phyloP scores from a whole-genome alignment of 164 flowering plant genomes.

The Vitis vinifera region ASM3070453v1 NC_081818.1:766501-767000 shows the following conservation, averaged over 20 bases:
- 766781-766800: slow-evolving; percentile 80
- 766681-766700: not conserved
- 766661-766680: not conserved
- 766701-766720: not conserved
- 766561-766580: slow-evolving; percentile 81
- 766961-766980: not conserved
- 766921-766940: not conserved
- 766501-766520: not conserved
- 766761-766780: slow-evolving; percentile 73
- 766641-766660: not conserved
- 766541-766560: slow-evolving; percentile 68
- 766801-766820: slow-evolving; percentile 19
- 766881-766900: not conserved
- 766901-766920: not conserved
- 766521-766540: not conserved
- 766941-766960: not conserved
- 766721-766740: not conserved
- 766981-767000: not conserved
- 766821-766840: slow-evolving; percentile 75
- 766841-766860: slow-evolving; percentile 67
- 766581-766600: slow-evolving; percentile 64
- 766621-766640: slow-evolving; percentile 61
- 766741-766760: not conserved
- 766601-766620: slow-evolving; percentile 98
- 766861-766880: slow-evolving; percentile 48